Percentiles rank a stretch among this genome's conserved stretches.
Evolutionary conservation across 2,329 filamentous ascomycete species (phyloP).

Genomic region (Samsoniella hepiali): DNA sequence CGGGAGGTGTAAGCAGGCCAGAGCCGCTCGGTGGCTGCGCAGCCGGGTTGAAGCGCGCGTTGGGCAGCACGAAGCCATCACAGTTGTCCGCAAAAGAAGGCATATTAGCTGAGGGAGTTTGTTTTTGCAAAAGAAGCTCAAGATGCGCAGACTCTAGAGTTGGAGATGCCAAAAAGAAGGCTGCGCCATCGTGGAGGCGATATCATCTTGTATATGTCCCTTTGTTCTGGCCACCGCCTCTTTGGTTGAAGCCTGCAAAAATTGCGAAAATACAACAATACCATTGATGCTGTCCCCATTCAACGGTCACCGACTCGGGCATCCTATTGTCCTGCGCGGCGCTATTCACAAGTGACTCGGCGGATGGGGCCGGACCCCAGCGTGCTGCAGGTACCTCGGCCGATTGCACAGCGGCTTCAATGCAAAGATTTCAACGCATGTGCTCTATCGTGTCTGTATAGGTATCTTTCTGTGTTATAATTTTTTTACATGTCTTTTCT

Average conservation of each 20-base stretch:
- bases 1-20: conserved; percentile 23
- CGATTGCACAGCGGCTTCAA: not conserved
- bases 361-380: not conserved
- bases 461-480: too few relatives aligned
- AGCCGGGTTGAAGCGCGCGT: conserved; percentile 3
- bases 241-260: not conserved
- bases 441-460: not conserved
- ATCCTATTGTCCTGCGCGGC: conserved; percentile 9
- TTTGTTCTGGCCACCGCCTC: conserved; percentile 6
- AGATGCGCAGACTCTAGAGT: not conserved
- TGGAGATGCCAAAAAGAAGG: not conserved
- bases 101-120: not conserved
- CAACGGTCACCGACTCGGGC: not conserved
- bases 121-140: not conserved
- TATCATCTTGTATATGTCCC: conserved; percentile 12
- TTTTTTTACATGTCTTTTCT: too few relatives aligned
- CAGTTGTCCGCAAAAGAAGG: not conserved
- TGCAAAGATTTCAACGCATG: too few relatives aligned
- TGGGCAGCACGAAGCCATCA: conserved; percentile 3
- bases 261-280: not conserved
- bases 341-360: conserved; percentile 8
- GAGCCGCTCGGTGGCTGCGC: not conserved
- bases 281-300: not conserved
- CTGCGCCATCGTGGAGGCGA: not conserved
- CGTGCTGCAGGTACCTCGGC: not conserved